Evolutionary conservation across 2,329 filamentous ascomycete genomes (phyloP), one percentile per base, ranked within the genome.

Genomic region (Coniochaeta sp.): DNA sequence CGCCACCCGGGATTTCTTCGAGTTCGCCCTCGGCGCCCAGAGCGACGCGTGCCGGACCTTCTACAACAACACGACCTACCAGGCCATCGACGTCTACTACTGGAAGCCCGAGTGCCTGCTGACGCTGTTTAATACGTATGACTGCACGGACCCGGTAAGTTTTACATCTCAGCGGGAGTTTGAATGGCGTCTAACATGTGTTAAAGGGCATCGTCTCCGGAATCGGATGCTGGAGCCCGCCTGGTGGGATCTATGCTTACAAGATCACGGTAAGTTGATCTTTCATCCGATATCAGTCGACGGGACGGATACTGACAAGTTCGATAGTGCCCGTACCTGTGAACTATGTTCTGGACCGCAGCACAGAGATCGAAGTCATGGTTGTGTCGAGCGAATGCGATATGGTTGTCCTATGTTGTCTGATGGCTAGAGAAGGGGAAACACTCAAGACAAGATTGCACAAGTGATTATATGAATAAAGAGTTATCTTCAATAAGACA

Each of bases 231-330:
- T 55, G 53, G 53, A 49, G 45, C 26, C 53, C 53, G 1, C 48
- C 51, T 12, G 53, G 53, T n/a, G 51, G 53, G 14, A 53, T 55
- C 16, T 30, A 24, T 12, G 53, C 28, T 5, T 53, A 51, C 22
- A 51, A 32, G 28, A 50, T 52, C 20, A 35, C 51, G 24, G 45
- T 48, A 9, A 30, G 45, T 48, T 6, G 18, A 6, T 14, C 20
- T 42, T 14, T 14, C n/a, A n/a, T n/a, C n/a, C 18, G 7, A 22
- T 12, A 38, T 3, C 4, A 2, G 18, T 42, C 8, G 38, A 42
- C 20, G 7, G 6, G 4, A 22, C 18, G 8, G 20, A 14, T 26
- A 22, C 20, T 42, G 38, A 26, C n/a, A n/a, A n/a, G n/a, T n/a
- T n/a, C n/a, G 27, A 12, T 30, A 42, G 38, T 42, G 38, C 38